These are phyloP conservation scores for Backusella psychrophila DNA, from an alignment of 192 early-diverging fungal species.

Conservation along the genomic window DNA sequence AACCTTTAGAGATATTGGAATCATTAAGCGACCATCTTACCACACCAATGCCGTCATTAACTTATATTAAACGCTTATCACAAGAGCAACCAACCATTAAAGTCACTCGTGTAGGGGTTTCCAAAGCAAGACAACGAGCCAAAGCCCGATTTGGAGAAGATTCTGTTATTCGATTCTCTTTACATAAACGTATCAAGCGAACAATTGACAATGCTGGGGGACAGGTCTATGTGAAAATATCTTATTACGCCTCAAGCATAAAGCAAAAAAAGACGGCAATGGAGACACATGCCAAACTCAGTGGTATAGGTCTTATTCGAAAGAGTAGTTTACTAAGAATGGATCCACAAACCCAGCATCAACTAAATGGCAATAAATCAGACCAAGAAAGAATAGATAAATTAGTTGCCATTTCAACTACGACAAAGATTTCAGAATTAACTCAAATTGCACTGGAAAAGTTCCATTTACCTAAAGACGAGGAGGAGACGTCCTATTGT, in stretches of 20 bases:
- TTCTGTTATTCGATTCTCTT: constrained; percentile 46
- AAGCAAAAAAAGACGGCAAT: neutral
- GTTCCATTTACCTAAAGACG: constrained; percentile 42
- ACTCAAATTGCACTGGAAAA: constrained; percentile 46
- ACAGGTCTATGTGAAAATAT: constrained; percentile 36
- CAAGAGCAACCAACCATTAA: constrained; percentile 21
- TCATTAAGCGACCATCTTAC: constrained; percentile 48
- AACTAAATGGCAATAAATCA: neutral
- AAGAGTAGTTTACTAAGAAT: constrained; percentile 12
- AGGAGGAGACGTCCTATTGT: constrained; percentile 24
- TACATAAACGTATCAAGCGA: constrained; percentile 48
- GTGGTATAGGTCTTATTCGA: constrained; percentile 1
- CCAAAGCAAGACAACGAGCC: constrained; percentile 20
- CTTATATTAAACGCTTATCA: constrained; percentile 27
- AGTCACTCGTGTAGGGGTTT: constrained; percentile 31
- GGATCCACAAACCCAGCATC: neutral
- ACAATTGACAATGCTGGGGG: constrained; percentile 24
- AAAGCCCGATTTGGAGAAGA: constrained; percentile 33
- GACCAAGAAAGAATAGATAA: constrained; percentile 34
- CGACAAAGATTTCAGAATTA: constrained; percentile 43
- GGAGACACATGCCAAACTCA: neutral
- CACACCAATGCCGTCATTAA: constrained; percentile 50
- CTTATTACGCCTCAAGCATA: constrained; percentile 8
- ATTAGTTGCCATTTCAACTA: constrained; percentile 40
- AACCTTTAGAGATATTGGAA: constrained; percentile 53